Base-by-base conservation (phyloP, 805 yeast species). In the Nematodospora valgi region DNA sequence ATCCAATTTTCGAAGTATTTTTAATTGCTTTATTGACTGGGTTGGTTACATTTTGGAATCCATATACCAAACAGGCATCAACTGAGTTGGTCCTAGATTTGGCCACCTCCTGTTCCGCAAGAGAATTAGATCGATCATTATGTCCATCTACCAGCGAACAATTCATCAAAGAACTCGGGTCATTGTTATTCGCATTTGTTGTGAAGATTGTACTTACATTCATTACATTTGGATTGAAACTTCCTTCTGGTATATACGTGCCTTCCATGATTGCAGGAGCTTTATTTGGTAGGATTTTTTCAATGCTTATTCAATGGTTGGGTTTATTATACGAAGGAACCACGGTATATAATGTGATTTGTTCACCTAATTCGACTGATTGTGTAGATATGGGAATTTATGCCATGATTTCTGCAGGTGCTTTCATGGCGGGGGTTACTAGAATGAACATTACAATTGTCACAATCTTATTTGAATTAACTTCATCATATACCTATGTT, bases 221-320 rank as follows among this genome's bases (percentile, higher is more conserved):
- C 16, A 52, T 76, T 10, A 74, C 82, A 0, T 74, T 75, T 52
- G 83, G 83, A 1, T 50, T 76, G 33, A 77, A 75, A 44, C 57
- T 77, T 2, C 83, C 83, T 1, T 68, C 76, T 29, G 83, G 83
- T 4, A 70, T 78, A 10, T 78, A 77, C 41, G 78, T 78, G 2
- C 84, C 84, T 4, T 70, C 80, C 1, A 77, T 78, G 83, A 78
- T 74, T 1, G 62, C 72, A 15, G 84, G 84, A 0, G 81, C 82
- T 2, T 52, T 78, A 19, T 76, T 73, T 55, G 82, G 82, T 2
- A 49, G 81, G 8, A 45, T 70, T 2, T 59, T 74, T 38, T 76
- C 76, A 1, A 62, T 71, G 53, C 22, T 49, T 4, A 46, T 74
- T 12, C 70, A 73, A 35, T 34, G 22, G 20, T 7, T 23, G 9